Base-by-base conservation (phyloP, 2,329 filamentous ascomycete genomes). In the Talaromyces piceae region DNA sequence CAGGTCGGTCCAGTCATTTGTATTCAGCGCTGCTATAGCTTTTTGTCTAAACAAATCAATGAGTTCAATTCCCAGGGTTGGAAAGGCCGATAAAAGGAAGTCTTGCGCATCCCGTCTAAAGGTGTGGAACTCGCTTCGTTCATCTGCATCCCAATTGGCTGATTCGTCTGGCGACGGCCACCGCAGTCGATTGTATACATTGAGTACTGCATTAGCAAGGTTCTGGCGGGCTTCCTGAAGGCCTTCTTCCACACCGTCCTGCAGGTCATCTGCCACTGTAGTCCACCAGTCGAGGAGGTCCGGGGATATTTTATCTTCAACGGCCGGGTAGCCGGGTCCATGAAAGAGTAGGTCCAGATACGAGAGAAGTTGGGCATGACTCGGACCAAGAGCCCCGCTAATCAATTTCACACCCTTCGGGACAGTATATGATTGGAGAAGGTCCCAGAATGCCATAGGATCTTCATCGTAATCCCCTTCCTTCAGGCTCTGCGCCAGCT, bases 101-200 rank as follows among this genome's bases (percentile, higher is more conserved):
- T 75, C 73, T 45, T 67, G 67, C n/a, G 68, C 71, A 41, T 74
- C 71, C 25, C 68, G 67, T 16, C 73, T 70, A 51, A 74, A 74
- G 16, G 65, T 61, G 44, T 63, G 63, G 50, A 74, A 75, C 50
- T 71, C 67, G 49, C 61, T 63, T 26, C 69, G 60, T 25, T 75
- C 71, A 46, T 74, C 71, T 27, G 68, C 65, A 43, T 65, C 63
- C 72, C 71, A 75, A 8, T 66, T 64, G 27, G 62, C 59, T 13
- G 67, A 37, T 18, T 68, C 63, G 37, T 61, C 60, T 2, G 63
- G 52, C 8, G 52, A 58, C 1, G 71, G 69, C 49, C 68, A 71
- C n/a, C 67, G 61, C 20, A 74, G 62, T 52, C 73, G 73, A 28
- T 65, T 65, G 53, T 69, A 72, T 50, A 71, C 67, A 47, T 71